Percentiles rank a stretch among this genome's conserved stretches.
These are phyloP conservation scores for Ceratocystis ficicola DNA, from an alignment of 2,329 filamentous ascomycete genomes.

Conservation along the genomic window DNA sequence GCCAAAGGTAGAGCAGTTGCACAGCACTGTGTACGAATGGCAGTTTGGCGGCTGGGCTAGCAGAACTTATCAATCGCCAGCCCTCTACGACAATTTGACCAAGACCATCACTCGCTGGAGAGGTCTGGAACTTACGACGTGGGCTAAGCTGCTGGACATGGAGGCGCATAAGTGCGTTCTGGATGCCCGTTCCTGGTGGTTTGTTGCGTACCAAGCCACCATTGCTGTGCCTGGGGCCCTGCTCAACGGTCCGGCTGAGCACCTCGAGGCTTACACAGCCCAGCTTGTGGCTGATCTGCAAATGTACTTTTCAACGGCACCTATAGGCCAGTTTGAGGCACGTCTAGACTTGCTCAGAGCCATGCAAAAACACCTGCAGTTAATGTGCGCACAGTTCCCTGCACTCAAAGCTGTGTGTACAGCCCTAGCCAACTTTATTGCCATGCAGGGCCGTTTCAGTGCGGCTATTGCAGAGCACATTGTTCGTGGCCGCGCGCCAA, in stretches of 20 bases:
- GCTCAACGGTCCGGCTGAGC: slow-evolving; percentile 43
- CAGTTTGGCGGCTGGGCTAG: slow-evolving; percentile 77
- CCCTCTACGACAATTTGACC: slow-evolving; percentile 66
- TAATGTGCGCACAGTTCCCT: slow-evolving; percentile 45
- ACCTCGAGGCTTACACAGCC: slow-evolving; percentile 48
- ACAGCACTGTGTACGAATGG: slow-evolving; percentile 83
- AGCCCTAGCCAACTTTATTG: slow-evolving; percentile 63
- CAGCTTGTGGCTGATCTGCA: slow-evolving; percentile 65
- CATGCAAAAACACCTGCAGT: slow-evolving; percentile 51
- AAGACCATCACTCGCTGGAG: slow-evolving; percentile 78
- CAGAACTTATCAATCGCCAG: slow-evolving; percentile 56
- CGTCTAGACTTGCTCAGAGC: slow-evolving; percentile 60
- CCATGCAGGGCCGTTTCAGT: slow-evolving; percentile 62
- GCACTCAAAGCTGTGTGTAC: slow-evolving; percentile 46
- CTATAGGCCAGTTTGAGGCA: slow-evolving; percentile 65
- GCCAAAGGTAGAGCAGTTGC: slow-evolving; percentile 75
- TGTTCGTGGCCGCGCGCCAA: slow-evolving; percentile 50
- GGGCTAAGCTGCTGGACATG: slow-evolving; percentile 76
- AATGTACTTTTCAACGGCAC: slow-evolving; percentile 65
- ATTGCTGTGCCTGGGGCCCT: slow-evolving; percentile 63
- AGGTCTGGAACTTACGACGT: slow-evolving; percentile 79
- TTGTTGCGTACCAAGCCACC: slow-evolving; percentile 83
- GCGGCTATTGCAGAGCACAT: slow-evolving; percentile 53
- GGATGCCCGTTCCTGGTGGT: slow-evolving; percentile 87
- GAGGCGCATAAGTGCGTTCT: slow-evolving; percentile 65